Base-by-base conservation (phyloP, 805 yeast genomes). In the Blastobotrys terrestris region DNA sequence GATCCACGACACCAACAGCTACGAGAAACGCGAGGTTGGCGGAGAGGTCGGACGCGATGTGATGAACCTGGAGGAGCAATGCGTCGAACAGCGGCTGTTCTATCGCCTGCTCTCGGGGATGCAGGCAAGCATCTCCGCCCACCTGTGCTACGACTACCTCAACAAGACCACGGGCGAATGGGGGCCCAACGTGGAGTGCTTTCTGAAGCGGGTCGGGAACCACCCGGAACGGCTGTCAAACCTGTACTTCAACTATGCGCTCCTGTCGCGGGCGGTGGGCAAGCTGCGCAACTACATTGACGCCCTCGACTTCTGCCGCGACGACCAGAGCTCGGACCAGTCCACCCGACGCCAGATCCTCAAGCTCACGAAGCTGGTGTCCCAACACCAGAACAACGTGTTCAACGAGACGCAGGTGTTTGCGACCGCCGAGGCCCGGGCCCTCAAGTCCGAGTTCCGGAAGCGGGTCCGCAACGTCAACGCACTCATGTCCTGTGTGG, bases 401-500 rank as follows among this genome's bases (percentile, higher is more conserved):
- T 78, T 81, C 62, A 74, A 79, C 57, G 86, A 81, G 62, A 70
- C 76, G 53, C 54, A 76, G 55, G 63, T 78, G 57, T 73, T 81
- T 67, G 63, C 63, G 1, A 54, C 66, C 3, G 66, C 67, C 2
- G 70, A 76, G 54, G 72, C 71, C n/a, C 54, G 45, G 31, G 71
- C 68, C 1, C 76, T 92, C 53, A 94, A 94, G 63, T 84, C 84
- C 57, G 98, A 94, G 62, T 91, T 94, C 72, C 79, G 92, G 56
- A 70, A 78, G 40, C 84, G 95, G 50, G 95, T 94, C 68, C 84
- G 82, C 64, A 94, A 94, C 66, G 95, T 94, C 20, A 84, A 95
- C 18, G 84, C 87, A 49, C 81, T 94, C 44, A 94, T 94, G 97
- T 97, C 92, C 68, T 94, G 99, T 72, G 98, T 94, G 42, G 97